Evolutionary conservation across 345 rosid species (phyloP), one percentile per base, ranked within the genome.

Genomic region (Eucalyptus tenuipes): DNA sequence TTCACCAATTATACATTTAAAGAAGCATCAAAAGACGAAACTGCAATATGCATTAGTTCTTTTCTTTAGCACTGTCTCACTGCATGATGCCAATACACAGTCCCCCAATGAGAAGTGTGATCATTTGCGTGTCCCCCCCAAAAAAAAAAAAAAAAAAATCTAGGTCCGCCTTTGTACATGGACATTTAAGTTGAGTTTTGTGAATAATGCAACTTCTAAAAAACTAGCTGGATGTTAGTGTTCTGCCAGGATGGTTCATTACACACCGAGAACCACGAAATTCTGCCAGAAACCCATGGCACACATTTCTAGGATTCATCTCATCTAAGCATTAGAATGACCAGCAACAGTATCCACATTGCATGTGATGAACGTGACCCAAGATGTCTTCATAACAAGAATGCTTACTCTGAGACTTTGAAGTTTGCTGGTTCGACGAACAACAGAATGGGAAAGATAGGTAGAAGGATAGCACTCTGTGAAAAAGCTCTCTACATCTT

Each of bases 401-500:
- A 89, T 85, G 89, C 96, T 94, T 92, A 96, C 99, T 89, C 93
- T 92, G 90, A 96, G 94, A 87, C 88, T 59, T 91, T 91, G 94
- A 89, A 97, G 92, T 94, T 93, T 95, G 92, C 92, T 93, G 48
- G 97, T 95, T 48, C 88, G 93, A 88, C 84, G 95, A 89, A 97
- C 93, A 89, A 96, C 92, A 7, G 93, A 80, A 86, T 96, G 95
- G 59, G 99, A 95, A 90, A 96, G 97, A 92, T 97, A 96, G 44
- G 95, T 92, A 29, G 95, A 93, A 88, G 98, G 95, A 92, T 97
- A 98, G 90, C 93, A 92, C 88, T 96, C 97, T 52, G 93, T 93
- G 93, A 97, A 97, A 90, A 97, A 96, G 71, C 84, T 93, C 75
- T 96, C 98, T 68, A 97, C 98, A 80, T 91, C 91, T 88, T 96